Base-by-base conservation (phyloP, 2,329 filamentous ascomycete genomes). In the Penicillium italicum region DNA sequence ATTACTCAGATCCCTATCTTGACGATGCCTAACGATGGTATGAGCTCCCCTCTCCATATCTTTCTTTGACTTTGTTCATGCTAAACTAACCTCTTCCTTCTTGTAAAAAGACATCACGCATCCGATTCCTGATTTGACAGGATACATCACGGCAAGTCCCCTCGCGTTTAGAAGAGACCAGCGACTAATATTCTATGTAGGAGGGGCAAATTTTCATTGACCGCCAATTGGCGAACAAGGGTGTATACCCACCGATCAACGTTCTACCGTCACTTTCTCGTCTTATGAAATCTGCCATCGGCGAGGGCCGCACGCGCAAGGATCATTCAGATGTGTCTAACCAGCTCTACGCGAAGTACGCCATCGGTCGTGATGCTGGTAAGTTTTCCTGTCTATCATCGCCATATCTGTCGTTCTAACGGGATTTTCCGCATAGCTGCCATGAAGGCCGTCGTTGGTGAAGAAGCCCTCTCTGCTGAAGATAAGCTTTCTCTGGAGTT, bases 281-380 rank as follows among this genome's bases (percentile, higher is more conserved):
- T 85, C 88, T 99, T 73, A 99, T 99, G 94, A 99, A 99, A 79
- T 99, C 94, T 70, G 94, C 94, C 75, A 99, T 99, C 71, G 94
- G 94, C 68, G 92, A 97, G 79, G 91, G 91, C 63, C 93, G 92
- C 83, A 99, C 94, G 26, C 89, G 94, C 69, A 92, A 90, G 77
- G 95, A 99, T 71, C 94, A 99, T 77, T 90, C 91, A 66, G 94
- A 99, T 78, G 94, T 99, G 48, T 99, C 94, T 66, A 99, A 99
- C 82, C 94, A 99, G 82, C 85, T 99, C 63, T 99, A 99, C 76
- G 94, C 94, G 78, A 99, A 99, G 80, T 99, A 99, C 75, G 94
- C 94, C 76, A 97, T 99, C 73, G 94, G 94, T 73, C 92, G 93
- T 83, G 94, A 99, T 71, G 94, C 94, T 20, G 77, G 75, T 77